Evolutionary conservation across 768 basidiomycete genomes (phyloP), one percentile per base, ranked within the genome.

Genomic region (Coprinellus aureogranulatus): DNA sequence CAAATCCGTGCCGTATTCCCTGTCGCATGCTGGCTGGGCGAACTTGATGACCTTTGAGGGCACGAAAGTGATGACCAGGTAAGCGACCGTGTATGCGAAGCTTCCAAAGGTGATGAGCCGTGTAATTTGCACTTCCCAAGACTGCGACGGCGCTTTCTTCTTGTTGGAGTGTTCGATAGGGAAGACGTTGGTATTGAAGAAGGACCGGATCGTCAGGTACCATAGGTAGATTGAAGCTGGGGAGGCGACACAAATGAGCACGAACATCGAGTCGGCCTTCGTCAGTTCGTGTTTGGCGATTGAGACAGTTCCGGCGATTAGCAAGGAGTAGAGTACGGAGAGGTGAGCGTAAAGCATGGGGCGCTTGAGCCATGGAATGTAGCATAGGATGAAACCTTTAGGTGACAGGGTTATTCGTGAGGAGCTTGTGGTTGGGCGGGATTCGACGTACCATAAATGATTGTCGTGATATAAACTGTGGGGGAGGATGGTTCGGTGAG

Each of bases 321-420:
- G 45, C 18, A 66, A 54, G 25, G 65, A 62, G 42, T 59, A 66
- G 18, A 66, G 10, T 9, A 48, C 28, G 30, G 22, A 25, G 20
- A 65, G 55, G 41, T 65, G 60, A 14, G 61, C 59, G 34, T 61
- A 65, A n/a, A 62, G 16, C 61, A 59, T 59, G 11, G 55, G 54
- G 14, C 57, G 49, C 28, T 23, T 14, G 18, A 53, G 27, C 51
- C 44, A 52, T 4, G 61, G 64, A 37, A 46, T 34, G 49, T 62
- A 62, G 1, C 53, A 37, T 1, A 65, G 42, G 10, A 61, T 44
- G 18, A 62, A 54, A 22, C 45, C 64, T 65, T 20, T 8, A 20
- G 14, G 5, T 20, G 11, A 12, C 9, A 39, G 37, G 18, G 37
- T 39, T 18, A 9, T 39, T 9, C 9, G 18, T 39, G 9, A 26